Percentiles rank a stretch among this genome's conserved stretches.
phyloP scores from a whole-genome alignment of 1,284 basidiomycete genomes.

The Sporisorium reilianum region DNA sequence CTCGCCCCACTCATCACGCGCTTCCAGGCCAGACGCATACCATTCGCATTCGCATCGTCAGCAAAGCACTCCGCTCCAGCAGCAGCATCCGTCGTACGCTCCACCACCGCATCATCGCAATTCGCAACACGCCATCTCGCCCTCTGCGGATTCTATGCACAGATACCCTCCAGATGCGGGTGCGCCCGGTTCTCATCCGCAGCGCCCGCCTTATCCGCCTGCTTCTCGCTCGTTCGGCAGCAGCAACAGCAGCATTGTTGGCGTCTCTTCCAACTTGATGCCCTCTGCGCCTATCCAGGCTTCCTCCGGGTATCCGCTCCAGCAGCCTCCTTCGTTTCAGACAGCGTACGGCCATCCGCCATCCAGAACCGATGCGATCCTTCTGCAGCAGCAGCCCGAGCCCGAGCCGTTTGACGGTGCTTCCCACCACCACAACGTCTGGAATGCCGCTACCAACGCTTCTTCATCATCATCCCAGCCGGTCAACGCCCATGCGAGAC shows the following conservation, averaged over 20 bases:
- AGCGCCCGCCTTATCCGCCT: slow-evolving; percentile 21
- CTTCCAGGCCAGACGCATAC: slow-evolving; percentile 17
- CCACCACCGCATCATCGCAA: slow-evolving; percentile 29
- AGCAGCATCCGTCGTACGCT: slow-evolving; percentile 23
- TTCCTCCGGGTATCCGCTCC: slow-evolving; percentile 25
- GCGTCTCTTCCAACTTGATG: background rate
- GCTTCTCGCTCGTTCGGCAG: slow-evolving; percentile 24
- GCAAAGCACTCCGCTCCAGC: slow-evolving; percentile 18
- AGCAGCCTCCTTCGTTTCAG: slow-evolving; percentile 29
- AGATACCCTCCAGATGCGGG: slow-evolving; percentile 14
- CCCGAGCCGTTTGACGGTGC: slow-evolving; percentile 11
- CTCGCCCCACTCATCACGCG: slow-evolving; percentile 18
- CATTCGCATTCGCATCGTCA: slow-evolving; percentile 8
- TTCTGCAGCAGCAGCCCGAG: slow-evolving; percentile 28
- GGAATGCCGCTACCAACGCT: slow-evolving; percentile 14
- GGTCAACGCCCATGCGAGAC: background rate
- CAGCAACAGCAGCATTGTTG: slow-evolving; percentile 14
- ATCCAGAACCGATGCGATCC: slow-evolving; percentile 6
- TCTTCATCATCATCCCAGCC: slow-evolving; percentile 12
- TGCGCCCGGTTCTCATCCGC: slow-evolving; percentile 12
- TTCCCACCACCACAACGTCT: slow-evolving; percentile 2
- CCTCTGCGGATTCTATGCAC: slow-evolving; percentile 1
- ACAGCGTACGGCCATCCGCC: slow-evolving; percentile 25
- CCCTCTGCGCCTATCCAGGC: slow-evolving; percentile 13
- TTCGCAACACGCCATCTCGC: slow-evolving; percentile 14